Evolutionary conservation across 169 alveolate species (phyloP).

Genomic region (Plasmodium sp.): DNA sequence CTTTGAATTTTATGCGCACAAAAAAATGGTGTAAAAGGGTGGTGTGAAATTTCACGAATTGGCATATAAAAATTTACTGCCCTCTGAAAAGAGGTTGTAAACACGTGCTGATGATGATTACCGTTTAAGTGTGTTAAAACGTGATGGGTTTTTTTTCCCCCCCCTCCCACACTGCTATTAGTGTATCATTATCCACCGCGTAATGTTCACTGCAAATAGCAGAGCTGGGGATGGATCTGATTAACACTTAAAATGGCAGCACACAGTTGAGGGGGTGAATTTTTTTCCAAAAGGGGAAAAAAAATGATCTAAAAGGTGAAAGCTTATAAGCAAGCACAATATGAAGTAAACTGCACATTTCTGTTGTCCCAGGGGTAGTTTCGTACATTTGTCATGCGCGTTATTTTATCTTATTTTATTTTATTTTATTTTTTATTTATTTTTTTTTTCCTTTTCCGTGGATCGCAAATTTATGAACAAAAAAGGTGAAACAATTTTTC

Average conservation of each 20-base stretch:
- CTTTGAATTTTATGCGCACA: not conserved
- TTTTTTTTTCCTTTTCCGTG: conserved; percentile 10
- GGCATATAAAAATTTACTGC: not conserved
- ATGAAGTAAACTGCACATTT: conserved; percentile 26
- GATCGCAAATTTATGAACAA: not conserved
- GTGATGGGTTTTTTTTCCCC: not conserved
- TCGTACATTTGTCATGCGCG: not conserved
- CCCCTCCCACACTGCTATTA: not conserved
- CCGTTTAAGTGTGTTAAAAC: not conserved
- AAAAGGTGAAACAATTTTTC: not conserved
- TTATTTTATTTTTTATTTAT: not conserved
- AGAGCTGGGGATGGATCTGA: not conserved
- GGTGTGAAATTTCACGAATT: not conserved
- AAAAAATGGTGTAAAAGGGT: conserved; percentile 7
- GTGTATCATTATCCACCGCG: not conserved
- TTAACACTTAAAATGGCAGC: not conserved
- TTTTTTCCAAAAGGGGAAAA: not conserved
- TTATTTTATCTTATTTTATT: not conserved
- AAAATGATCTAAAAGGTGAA: not conserved
- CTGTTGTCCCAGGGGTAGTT: conserved; percentile 11
- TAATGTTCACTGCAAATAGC: not conserved
- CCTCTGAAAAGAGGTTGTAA: not conserved
- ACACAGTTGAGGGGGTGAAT: not conserved
- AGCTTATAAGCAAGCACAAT: not conserved
- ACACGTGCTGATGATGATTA: not conserved